These are phyloP conservation scores for Salix koriyanagi DNA, from an alignment of 345 rosid species.

Conservation along the genomic window DNA sequence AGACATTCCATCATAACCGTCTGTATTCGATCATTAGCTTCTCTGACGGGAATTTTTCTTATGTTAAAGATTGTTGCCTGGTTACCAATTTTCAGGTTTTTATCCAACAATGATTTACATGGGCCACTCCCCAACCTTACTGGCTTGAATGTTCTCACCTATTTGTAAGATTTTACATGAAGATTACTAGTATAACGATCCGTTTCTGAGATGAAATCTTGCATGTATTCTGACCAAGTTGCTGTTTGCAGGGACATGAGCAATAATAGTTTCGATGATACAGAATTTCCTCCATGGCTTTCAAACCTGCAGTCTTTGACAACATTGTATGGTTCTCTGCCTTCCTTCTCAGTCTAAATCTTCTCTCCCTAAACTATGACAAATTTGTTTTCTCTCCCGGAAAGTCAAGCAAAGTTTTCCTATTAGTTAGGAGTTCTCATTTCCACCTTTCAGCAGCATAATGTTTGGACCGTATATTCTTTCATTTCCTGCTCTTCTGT, in stretches of 20 bases:
- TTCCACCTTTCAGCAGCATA: background rate
- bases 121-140: constrained; percentile 65
- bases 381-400: background rate
- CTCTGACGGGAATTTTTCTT: background rate
- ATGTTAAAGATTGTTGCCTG: background rate
- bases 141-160: constrained; percentile 45
- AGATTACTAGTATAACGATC: background rate
- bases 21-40: background rate
- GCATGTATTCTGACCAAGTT: background rate
- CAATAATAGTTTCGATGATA: constrained; percentile 53
- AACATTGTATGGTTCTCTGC: constrained; percentile 54
- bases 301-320: constrained; percentile 42
- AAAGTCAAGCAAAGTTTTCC: background rate
- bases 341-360: constrained; percentile 1
- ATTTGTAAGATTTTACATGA: constrained; percentile 50
- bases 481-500: background rate
- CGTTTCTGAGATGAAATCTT: background rate
- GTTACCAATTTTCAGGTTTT: constrained; percentile 38
- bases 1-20: background rate
- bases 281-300: constrained; percentile 62
- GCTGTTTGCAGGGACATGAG: constrained; percentile 66
- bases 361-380: background rate
- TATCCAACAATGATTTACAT: constrained; percentile 60
- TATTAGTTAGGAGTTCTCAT: background rate
- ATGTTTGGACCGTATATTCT: background rate